These are phyloP conservation scores for Pichia manshurica DNA, from an alignment of 805 yeast species.

Conservation along the genomic window DNA sequence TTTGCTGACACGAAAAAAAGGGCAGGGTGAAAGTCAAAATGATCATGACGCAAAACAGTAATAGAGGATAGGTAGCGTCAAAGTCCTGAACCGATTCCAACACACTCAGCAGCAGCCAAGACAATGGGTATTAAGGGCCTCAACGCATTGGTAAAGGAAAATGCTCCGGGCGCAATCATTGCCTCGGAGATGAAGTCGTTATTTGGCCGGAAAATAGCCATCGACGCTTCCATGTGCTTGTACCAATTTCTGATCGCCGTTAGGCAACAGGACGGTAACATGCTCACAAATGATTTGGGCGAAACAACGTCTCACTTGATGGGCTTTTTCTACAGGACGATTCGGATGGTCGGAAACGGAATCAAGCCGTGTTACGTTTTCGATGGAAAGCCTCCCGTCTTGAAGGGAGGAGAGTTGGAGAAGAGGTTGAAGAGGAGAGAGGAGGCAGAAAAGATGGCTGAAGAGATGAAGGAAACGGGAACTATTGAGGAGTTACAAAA, in stretches of 20 bases:
- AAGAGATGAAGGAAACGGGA: slow-evolving; percentile 72
- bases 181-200: slow-evolving; percentile 77
- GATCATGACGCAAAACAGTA: too few relatives aligned
- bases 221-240: slow-evolving; percentile 93
- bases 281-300: slow-evolving; percentile 80
- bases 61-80: too few relatives aligned
- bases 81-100: too few relatives aligned
- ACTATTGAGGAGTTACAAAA: slow-evolving; percentile 69
- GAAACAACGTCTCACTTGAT: slow-evolving; percentile 90
- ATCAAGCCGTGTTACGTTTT: slow-evolving; percentile 94
- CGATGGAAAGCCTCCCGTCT: slow-evolving; percentile 95
- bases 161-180: slow-evolving; percentile 78
- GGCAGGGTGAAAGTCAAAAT: too few relatives aligned
- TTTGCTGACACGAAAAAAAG: too few relatives aligned
- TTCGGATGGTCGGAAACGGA: slow-evolving; percentile 86
- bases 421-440: slow-evolving; percentile 77
- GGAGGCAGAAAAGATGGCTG: slow-evolving; percentile 73
- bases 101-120: too few relatives aligned
- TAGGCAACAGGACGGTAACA: slow-evolving; percentile 94
- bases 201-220: slow-evolving; percentile 95
- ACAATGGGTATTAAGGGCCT: slow-evolving; percentile 56
- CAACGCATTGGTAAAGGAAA: slow-evolving; percentile 79
- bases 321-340: slow-evolving; percentile 94
- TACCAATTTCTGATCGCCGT: slow-evolving; percentile 96
- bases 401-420: slow-evolving; percentile 88